These are phyloP conservation scores for Sporothrix schenckii DNA, from an alignment of 2,329 filamentous ascomycete species.

Conservation along the genomic window DNA sequence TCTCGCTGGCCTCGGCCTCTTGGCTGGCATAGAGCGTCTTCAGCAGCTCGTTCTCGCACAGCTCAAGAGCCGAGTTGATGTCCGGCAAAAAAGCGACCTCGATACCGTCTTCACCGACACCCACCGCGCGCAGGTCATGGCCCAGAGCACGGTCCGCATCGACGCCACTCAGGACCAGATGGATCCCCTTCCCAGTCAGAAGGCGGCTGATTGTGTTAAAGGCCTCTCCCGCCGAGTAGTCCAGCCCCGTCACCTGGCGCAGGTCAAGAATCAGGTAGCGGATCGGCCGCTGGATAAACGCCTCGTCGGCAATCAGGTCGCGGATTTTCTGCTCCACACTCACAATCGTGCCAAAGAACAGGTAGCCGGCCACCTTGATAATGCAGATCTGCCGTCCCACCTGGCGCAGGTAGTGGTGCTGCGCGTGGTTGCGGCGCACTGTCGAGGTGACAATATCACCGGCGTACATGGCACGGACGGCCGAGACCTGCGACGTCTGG, in stretches of 20 bases:
- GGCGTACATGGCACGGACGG: constrained; percentile 86
- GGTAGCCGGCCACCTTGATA: constrained; percentile 87
- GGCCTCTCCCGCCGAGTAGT: constrained; percentile 94
- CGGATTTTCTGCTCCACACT: constrained; percentile 89
- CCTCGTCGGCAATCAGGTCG: constrained; percentile 77
- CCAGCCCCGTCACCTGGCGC: constrained; percentile 84
- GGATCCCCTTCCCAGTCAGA: constrained; percentile 73
- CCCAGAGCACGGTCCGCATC: constrained; percentile 75
- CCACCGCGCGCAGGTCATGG: constrained; percentile 78
- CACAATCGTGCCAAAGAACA: constrained; percentile 99
- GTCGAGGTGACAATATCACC: constrained; percentile 89
- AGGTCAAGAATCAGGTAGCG: constrained; percentile 89
- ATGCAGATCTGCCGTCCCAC: constrained; percentile 88
- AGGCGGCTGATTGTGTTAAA: constrained; percentile 91
- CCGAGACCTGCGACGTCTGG: constrained; percentile 86
- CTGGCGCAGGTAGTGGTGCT: constrained; percentile 81
- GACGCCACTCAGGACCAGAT: constrained; percentile 81
- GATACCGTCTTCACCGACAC: constrained; percentile 72
- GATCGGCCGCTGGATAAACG: constrained; percentile 77
- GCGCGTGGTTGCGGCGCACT: constrained; percentile 85
- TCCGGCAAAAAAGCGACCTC: constrained; percentile 82
- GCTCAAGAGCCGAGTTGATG: constrained; percentile 89
- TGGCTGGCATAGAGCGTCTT: constrained; percentile 75
- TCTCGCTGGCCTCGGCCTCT: constrained; percentile 55
- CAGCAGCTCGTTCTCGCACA: constrained; percentile 91